These are phyloP conservation scores for Fabrea salina DNA, from an alignment of 169 alveolate species.

Conservation along the genomic window DNA sequence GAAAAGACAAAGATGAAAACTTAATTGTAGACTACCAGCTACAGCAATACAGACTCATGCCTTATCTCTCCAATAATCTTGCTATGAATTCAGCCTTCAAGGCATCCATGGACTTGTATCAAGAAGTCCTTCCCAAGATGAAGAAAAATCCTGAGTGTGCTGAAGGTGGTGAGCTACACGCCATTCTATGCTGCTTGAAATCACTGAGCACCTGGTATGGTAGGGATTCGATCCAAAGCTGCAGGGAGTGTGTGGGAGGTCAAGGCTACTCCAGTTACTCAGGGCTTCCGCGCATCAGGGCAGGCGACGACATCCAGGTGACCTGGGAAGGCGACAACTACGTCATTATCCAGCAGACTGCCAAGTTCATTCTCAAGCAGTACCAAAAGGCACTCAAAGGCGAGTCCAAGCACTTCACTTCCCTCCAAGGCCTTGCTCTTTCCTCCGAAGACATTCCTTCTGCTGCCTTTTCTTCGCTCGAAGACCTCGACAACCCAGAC, in stretches of 20 bases:
- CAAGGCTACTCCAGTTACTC: conserved; percentile 38
- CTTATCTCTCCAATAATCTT: conserved; percentile 47
- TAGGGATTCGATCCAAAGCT: conserved; percentile 17
- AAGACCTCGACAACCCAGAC: neutral
- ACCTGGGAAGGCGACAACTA: conserved; percentile 59
- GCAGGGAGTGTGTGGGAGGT: conserved; percentile 43
- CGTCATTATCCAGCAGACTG: conserved; percentile 43
- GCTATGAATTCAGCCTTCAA: conserved; percentile 24
- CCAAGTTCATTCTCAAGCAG: conserved; percentile 37
- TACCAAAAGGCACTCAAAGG: conserved; percentile 1
- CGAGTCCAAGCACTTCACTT: neutral
- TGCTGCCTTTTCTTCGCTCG: neutral
- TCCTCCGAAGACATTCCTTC: no score
- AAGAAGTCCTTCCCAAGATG: neutral
- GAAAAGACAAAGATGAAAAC: conserved; percentile 39
- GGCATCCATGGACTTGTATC: neutral
- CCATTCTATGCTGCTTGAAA: conserved; percentile 34
- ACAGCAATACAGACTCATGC: conserved; percentile 23
- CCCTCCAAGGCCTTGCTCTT: conserved; percentile 11
- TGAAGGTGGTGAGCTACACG: conserved; percentile 17
- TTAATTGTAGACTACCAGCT: conserved; percentile 40
- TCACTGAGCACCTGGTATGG: conserved; percentile 30
- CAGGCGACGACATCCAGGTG: conserved; percentile 36
- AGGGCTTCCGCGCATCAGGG: conserved; percentile 17
- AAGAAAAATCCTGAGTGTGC: neutral